A percentile compares a stretch with the other conserved stretches of the same genome.
Conservation (phyloP, 768 basidiomycete species). For the Ramaria sp. region DNA sequence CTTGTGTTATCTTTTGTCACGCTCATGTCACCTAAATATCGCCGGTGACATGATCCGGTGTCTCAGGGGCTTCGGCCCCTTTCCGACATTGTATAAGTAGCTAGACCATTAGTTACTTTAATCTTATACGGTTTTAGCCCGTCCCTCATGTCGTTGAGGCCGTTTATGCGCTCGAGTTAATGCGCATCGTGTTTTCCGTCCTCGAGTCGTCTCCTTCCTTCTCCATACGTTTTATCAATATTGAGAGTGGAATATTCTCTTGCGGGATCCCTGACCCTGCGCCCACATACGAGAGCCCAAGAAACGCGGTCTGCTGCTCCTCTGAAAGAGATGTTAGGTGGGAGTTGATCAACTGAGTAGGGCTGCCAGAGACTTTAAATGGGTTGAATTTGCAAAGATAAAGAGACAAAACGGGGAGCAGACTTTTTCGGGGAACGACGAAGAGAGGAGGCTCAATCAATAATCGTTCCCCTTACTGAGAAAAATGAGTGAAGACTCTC, state of each 20-base stretch:
- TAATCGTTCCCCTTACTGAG: constrained; percentile 48
- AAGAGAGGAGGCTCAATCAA: constrained; percentile 47
- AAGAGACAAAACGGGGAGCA: constrained; percentile 12
- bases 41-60: no score
- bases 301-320: neutral
- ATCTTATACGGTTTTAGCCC: no score
- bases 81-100: no score
- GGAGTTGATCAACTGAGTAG: neutral
- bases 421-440: constrained; percentile 39
- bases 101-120: no score
- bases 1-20: no score
- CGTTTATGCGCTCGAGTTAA: no score
- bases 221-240: no score
- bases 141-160: no score
- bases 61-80: no score
- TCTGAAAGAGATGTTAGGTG: neutral
- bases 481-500: neutral
- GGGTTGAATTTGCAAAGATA: neutral
- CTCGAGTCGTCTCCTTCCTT: no score
- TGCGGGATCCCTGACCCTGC: neutral
- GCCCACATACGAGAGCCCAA: neutral
- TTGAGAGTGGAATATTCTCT: constrained; percentile 29
- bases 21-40: no score
- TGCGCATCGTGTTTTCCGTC: no score
- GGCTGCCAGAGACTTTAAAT: constrained; percentile 1